A percentile compares a stretch with the other conserved stretches of the same genome.
Conservation (phyloP, 306 rosid genomes). For the Citrullus mucosospermus region DNA sequence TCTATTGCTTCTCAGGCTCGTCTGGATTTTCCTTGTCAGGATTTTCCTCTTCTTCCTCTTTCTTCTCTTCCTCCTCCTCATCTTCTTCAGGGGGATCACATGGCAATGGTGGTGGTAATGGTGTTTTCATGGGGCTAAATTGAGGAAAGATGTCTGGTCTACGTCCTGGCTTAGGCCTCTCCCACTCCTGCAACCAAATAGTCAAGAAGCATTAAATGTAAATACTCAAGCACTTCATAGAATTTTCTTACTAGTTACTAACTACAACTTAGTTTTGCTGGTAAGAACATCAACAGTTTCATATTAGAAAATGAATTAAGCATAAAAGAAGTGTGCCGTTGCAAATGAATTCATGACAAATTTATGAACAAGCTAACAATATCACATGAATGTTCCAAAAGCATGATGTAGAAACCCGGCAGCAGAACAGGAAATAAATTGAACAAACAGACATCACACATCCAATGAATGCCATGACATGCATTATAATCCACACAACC, state of each 20-base stretch:
- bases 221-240: background rate
- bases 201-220: background rate
- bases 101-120: constrained; percentile 43
- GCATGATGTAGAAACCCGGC: background rate
- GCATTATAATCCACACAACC: background rate
- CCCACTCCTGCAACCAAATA: constrained; percentile 32
- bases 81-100: constrained; percentile 50
- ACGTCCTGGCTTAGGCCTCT: constrained; percentile 36
- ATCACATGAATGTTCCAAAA: background rate
- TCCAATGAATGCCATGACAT: background rate
- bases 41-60: constrained; percentile 35
- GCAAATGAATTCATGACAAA: background rate
- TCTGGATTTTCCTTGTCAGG: constrained; percentile 27
- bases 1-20: constrained; percentile 18
- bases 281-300: background rate
- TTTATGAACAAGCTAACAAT: background rate
- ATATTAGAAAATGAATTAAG: background rate
- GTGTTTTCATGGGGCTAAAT: constrained; percentile 36
- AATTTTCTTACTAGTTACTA: background rate
- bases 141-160: constrained; percentile 44
- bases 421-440: background rate
- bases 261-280: background rate
- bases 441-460: background rate
- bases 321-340: background rate
- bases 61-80: constrained; percentile 43